These are phyloP conservation scores for Fraxinus quadrangulata DNA, from an alignment of 257 asterid genomes.

Conservation along the genomic window DNA sequence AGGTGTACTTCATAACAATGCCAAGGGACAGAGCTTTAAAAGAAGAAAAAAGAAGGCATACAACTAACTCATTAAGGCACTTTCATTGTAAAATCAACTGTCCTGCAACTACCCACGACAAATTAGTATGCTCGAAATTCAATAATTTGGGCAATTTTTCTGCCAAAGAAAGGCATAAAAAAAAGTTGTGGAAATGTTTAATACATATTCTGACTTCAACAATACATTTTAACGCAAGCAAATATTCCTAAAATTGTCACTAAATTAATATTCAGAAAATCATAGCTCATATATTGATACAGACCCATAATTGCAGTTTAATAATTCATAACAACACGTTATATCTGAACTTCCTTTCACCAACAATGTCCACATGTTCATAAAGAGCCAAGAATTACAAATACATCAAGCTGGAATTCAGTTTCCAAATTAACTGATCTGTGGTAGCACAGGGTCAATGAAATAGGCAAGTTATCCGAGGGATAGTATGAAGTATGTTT, in stretches of 20 bases:
- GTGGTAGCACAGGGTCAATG: background rate
- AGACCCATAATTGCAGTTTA: background rate
- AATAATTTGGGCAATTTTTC: background rate
- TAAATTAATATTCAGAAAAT: background rate
- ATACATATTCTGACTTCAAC: background rate
- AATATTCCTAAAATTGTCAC: background rate
- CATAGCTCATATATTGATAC: background rate
- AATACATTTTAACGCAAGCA: conserved; percentile 6
- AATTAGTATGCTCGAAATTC: conserved; percentile 11
- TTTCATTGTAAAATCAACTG: background rate
- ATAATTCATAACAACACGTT: background rate
- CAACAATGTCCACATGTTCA: background rate
- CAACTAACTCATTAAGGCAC: conserved; percentile 16
- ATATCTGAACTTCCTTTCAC: background rate
- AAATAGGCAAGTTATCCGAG: conserved; percentile 15
- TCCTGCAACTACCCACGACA: conserved; percentile 4
- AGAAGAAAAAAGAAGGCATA: conserved; percentile 9
- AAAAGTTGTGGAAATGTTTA: conserved; percentile 1
- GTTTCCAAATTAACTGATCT: background rate
- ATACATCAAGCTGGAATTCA: background rate
- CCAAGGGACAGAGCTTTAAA: conserved; percentile 17
- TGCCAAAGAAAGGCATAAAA: conserved; percentile 4
- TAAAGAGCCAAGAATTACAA: background rate
- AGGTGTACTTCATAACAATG: conserved; percentile 32
- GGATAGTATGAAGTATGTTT: background rate